Evolutionary conservation across 208 protist species (phyloP).

Genomic region (Wallacemonas sp.): DNA sequence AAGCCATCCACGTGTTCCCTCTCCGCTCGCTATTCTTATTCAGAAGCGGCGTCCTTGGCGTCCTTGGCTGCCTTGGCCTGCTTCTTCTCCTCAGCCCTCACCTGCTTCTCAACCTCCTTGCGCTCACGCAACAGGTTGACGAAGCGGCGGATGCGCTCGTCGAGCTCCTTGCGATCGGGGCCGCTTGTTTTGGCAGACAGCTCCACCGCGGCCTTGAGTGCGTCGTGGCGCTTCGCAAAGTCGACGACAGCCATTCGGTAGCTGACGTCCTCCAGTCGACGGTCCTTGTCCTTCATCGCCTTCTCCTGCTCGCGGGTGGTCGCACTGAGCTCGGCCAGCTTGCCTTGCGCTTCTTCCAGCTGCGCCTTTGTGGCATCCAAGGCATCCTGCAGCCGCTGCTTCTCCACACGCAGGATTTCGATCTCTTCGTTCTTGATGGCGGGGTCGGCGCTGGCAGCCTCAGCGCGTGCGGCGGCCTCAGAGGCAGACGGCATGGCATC

Average conservation of each 20-base stretch:
- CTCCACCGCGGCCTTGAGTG: conserved; percentile 46
- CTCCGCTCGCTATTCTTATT: not conserved
- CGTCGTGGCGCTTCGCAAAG: conserved; percentile 56
- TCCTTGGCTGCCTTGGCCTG: conserved; percentile 12
- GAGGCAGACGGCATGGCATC: conserved; percentile 35
- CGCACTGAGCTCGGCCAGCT: conserved; percentile 19
- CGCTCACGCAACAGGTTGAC: conserved; percentile 57
- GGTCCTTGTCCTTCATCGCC: conserved; percentile 37
- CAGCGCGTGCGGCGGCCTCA: conserved; percentile 30
- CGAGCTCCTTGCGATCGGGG: conserved; percentile 47
- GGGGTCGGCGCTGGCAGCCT: conserved; percentile 53
- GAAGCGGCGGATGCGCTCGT: conserved; percentile 47
- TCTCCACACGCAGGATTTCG: conserved; percentile 50
- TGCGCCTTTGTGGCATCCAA: conserved; percentile 22
- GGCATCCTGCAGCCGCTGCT: conserved; percentile 30
- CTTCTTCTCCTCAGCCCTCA: conserved; percentile 38
- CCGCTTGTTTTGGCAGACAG: conserved; percentile 49
- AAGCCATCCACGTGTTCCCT: not conserved
- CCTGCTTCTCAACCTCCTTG: conserved; percentile 67
- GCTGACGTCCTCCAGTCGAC: conserved; percentile 62
- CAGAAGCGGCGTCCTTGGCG: too few species aligned
- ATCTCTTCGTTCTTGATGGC: conserved; percentile 72
- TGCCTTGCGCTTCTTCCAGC: conserved; percentile 19
- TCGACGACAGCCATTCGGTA: conserved; percentile 71
- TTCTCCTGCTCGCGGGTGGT: conserved; percentile 22